These are phyloP conservation scores for Umbelopsis vinacea DNA, from an alignment of 192 early-diverging fungal species.

Conservation along the genomic window DNA sequence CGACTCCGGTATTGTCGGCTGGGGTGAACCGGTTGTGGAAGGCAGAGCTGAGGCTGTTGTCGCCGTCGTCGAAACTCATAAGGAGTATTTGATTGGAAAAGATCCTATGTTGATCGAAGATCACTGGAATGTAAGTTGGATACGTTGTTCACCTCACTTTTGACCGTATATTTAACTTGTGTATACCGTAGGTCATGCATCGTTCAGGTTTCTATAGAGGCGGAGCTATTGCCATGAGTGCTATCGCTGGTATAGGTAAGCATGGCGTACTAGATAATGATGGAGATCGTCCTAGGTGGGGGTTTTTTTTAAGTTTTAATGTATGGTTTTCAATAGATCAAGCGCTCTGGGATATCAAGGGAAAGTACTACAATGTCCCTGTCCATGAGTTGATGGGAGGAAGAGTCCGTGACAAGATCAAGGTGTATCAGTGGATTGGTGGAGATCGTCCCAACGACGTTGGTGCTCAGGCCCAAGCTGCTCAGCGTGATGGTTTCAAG, in stretches of 20 bases:
- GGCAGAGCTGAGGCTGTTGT: conserved; percentile 22
- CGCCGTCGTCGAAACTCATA: background rate
- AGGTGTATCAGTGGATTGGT: conserved; percentile 23
- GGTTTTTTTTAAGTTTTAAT: background rate
- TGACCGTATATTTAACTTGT: too few species aligned
- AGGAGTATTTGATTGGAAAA: conserved; percentile 26
- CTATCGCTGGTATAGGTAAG: conserved; percentile 28
- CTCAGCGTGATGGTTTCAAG: conserved; percentile 15
- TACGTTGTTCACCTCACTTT: background rate
- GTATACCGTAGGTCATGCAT: conserved; percentile 4
- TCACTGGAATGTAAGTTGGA: conserved; percentile 18
- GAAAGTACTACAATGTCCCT: conserved; percentile 19
- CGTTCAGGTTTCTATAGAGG: conserved; percentile 20
- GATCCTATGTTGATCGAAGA: conserved; percentile 30
- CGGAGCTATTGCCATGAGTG: conserved; percentile 22
- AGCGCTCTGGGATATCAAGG: conserved; percentile 31
- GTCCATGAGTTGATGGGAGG: conserved; percentile 23
- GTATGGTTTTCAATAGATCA: conserved; percentile 2
- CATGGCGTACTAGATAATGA: background rate
- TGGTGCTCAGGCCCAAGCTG: background rate
- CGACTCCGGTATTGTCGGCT: conserved; percentile 14
- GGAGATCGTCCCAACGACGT: conserved; percentile 24
- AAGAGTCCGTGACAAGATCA: conserved; percentile 20
- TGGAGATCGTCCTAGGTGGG: background rate
- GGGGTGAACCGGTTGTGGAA: conserved; percentile 25